phyloP scores from a whole-genome alignment of 768 basidiomycete genomes.

The Rhodosporidiobolus odoratus region DNA sequence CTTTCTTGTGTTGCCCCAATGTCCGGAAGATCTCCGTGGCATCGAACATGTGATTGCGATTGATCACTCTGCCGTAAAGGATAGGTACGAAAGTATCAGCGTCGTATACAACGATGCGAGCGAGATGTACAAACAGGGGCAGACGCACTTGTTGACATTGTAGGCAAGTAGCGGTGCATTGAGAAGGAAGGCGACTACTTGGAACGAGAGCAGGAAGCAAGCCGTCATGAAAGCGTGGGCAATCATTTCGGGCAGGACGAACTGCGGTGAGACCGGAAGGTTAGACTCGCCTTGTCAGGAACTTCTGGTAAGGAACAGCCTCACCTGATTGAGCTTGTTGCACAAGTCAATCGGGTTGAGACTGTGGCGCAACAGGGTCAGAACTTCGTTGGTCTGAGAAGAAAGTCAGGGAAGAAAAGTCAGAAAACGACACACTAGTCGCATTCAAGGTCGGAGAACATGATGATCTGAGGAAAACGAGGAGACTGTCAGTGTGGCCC shows the following conservation, averaged over 20 bases:
- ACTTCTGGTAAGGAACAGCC: slow-evolving; percentile 37
- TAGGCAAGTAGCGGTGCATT: slow-evolving; percentile 81
- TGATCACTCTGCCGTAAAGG: slow-evolving; percentile 62
- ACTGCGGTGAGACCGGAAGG: slow-evolving; percentile 53
- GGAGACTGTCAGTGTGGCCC: not conserved
- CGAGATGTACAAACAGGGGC: not conserved
- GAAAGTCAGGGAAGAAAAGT: not conserved
- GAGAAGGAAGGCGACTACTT: slow-evolving; percentile 87
- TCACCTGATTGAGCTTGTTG: slow-evolving; percentile 95
- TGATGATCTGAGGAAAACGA: slow-evolving; percentile 70
- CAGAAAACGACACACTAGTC: slow-evolving; percentile 45
- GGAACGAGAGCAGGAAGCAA: slow-evolving; percentile 87
- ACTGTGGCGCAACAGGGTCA: slow-evolving; percentile 52
- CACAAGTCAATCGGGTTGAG: slow-evolving; percentile 99
- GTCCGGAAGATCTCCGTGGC: slow-evolving; percentile 99
- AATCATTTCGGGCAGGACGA: slow-evolving; percentile 92
- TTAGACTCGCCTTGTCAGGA: not conserved
- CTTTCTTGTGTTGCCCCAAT: slow-evolving; percentile 87
- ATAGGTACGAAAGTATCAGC: not conserved
- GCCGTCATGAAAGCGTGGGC: slow-evolving; percentile 86
- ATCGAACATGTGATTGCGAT: slow-evolving; percentile 96
- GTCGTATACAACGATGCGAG: not conserved
- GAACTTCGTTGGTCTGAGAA: too few relatives aligned
- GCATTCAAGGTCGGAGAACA: slow-evolving; percentile 99
- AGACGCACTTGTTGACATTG: slow-evolving; percentile 92